Base-by-base conservation (phyloP, 495 filamentous ascomycete genomes). In the Choiromyces venosus region DNA sequence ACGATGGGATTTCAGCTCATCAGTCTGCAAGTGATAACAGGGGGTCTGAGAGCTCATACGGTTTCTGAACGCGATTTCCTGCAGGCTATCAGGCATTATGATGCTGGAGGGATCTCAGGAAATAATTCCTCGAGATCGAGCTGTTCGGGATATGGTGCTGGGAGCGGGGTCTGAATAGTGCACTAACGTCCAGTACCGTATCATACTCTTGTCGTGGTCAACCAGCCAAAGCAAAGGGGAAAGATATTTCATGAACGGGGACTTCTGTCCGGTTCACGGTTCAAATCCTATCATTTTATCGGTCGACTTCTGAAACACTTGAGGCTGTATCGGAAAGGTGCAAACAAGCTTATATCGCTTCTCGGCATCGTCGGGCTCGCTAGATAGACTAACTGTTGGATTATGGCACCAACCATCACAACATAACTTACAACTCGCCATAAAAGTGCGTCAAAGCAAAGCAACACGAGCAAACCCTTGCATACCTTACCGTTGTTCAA, bases 371-470 rank as follows among this genome's bases (percentile, higher is more conserved):
- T 29, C 52, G 8, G 52, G 10, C 9, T 61, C 52, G 52, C 52
- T n/a, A 61, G 25, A 61, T 61, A n/a, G n/a, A n/a, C n/a, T n/a
- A 61, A 61, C 25, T 61, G 52, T 61, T 61, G 52, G 52, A 61
- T 61, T 5, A 61, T 29, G n/a, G 52, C 52, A 61, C 52, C 52
- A 61, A 61, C 52, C 25, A 16, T 25, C 29, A 9, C 52, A 61
- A 61, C 52, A 61, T 25, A 61, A 61, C 52, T 29, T 29, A 29
- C n/a, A 61, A 61, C 52, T 29, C 52, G 10, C 52, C 52, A 61
- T 61, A 61, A 61, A 61, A 61, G 10, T 61, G n/a, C n/a, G 52
- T 61, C 52, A 61, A 61, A 61, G 52, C 52, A 61, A 61, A 61
- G 52, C 52, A 61, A 61, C 52, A 61, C 52, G 52, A 61, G 52